Percentiles rank a stretch among this genome's conserved stretches.
Conservation (phyloP, 257 asterid genomes). For the Eucommia ulmoides region DNA sequence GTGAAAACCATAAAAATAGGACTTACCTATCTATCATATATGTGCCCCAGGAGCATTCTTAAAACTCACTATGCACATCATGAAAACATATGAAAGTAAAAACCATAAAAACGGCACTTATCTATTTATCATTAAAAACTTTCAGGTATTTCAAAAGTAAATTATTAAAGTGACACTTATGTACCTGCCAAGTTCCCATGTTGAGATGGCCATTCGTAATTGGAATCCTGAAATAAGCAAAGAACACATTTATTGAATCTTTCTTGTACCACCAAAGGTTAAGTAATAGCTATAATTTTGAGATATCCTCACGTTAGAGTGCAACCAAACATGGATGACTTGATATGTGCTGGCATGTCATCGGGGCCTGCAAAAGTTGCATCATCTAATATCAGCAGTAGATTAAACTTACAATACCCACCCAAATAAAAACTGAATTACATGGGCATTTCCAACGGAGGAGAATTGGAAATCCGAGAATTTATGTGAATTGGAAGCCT, state of each 20-base stretch:
- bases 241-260: no score
- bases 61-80: neutral
- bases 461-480: no score
- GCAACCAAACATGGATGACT: conserved; percentile 98
- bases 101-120: neutral
- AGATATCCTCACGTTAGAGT: conserved; percentile 44
- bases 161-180: neutral
- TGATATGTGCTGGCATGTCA: conserved; percentile 98
- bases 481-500: no score
- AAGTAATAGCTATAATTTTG: neutral
- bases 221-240: conserved; percentile 60
- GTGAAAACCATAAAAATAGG: no score
- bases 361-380: conserved; percentile 71
- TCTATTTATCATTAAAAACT: neutral
- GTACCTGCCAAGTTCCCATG: conserved; percentile 99
- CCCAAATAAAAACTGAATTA: no score
- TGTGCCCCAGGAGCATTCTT: no score
- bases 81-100: neutral
- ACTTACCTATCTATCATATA: no score
- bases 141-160: neutral
- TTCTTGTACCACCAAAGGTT: no score
- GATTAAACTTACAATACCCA: conserved; percentile 2
- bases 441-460: no score
- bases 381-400: conserved; percentile 4
- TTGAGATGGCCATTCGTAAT: conserved; percentile 77